A percentile compares a stretch with the other conserved stretches of the same genome.
Evolutionary conservation across 2,329 filamentous ascomycete species (phyloP).

Genomic region (Cytospora piceicola): DNA sequence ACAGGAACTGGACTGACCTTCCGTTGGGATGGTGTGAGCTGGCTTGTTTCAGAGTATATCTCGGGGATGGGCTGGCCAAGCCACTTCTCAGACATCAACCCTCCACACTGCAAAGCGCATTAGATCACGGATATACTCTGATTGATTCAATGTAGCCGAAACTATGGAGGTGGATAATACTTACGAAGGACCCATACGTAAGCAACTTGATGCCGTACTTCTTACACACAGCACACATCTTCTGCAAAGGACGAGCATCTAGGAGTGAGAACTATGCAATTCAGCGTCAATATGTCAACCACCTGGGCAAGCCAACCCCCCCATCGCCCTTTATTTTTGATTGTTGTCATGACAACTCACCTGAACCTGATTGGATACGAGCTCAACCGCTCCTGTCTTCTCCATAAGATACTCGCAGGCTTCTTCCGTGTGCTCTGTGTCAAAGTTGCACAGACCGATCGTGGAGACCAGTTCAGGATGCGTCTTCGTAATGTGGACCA

Average conservation of each 20-base stretch:
- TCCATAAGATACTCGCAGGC: slow-evolving; percentile 40
- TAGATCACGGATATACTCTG: background rate
- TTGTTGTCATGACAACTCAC: slow-evolving; percentile 35
- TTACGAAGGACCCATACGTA: slow-evolving; percentile 42
- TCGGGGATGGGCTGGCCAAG: slow-evolving; percentile 38
- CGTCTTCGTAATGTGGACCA: slow-evolving; percentile 36
- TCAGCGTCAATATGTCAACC: background rate
- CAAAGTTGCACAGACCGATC: slow-evolving; percentile 44
- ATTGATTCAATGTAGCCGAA: too few species aligned
- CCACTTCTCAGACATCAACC: slow-evolving; percentile 43
- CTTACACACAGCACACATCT: slow-evolving; percentile 38
- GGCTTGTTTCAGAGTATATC: slow-evolving; percentile 37
- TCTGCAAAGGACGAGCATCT: slow-evolving; percentile 38
- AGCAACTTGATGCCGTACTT: slow-evolving; percentile 40
- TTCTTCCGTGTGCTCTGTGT: slow-evolving; percentile 38
- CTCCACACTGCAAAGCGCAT: slow-evolving; percentile 37
- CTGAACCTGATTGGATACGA: slow-evolving; percentile 43
- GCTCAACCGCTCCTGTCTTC: slow-evolving; percentile 36
- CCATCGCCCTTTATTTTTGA: too few species aligned
- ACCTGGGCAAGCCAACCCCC: too few species aligned
- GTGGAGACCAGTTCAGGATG: slow-evolving; percentile 38
- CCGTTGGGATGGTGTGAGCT: slow-evolving; percentile 43
- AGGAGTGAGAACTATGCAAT: slow-evolving; percentile 40
- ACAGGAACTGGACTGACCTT: slow-evolving; percentile 31
- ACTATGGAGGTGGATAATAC: slow-evolving; percentile 4